phyloP scores from a whole-genome alignment of 2,329 filamentous ascomycete genomes.

The Colletotrichum abscissum region DNA sequence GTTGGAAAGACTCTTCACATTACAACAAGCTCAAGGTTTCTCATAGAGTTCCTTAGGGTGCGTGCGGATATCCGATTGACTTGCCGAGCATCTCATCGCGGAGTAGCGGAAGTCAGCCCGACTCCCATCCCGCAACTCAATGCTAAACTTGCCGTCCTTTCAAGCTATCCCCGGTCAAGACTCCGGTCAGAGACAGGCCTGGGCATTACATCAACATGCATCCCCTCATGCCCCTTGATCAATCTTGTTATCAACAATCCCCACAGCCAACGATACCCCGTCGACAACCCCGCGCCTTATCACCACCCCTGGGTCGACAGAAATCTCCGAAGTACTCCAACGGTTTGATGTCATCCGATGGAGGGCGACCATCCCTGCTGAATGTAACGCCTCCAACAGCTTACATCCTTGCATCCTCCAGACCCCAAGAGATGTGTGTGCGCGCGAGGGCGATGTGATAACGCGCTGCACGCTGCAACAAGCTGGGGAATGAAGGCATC shows the following conservation, averaged over 20 bases:
- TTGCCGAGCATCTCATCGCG: neutral
- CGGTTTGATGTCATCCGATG: constrained; percentile 29
- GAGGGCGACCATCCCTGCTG: neutral
- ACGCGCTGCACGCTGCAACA: constrained; percentile 8
- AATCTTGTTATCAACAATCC: neutral
- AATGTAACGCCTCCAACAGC: neutral
- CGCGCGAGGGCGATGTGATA: neutral
- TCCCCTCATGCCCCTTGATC: neutral
- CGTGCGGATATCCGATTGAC: neutral
- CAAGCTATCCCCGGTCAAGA: neutral
- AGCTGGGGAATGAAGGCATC: neutral
- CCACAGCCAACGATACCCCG: neutral
- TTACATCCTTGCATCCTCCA: neutral
- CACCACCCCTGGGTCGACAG: neutral
- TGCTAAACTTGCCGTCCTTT: neutral
- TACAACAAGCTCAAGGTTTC: neutral
- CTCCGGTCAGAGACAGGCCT: neutral
- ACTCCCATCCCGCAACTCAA: neutral
- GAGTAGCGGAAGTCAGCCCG: neutral
- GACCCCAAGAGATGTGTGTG: too few species aligned
- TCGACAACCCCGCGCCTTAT: constrained; percentile 26
- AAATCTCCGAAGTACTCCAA: constrained; percentile 22
- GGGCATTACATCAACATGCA: constrained; percentile 25
- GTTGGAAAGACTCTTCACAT: too few species aligned
- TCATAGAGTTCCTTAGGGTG: neutral